Conservation (phyloP, 169 alveolate genomes). For the Neospora caninum region DNA sequence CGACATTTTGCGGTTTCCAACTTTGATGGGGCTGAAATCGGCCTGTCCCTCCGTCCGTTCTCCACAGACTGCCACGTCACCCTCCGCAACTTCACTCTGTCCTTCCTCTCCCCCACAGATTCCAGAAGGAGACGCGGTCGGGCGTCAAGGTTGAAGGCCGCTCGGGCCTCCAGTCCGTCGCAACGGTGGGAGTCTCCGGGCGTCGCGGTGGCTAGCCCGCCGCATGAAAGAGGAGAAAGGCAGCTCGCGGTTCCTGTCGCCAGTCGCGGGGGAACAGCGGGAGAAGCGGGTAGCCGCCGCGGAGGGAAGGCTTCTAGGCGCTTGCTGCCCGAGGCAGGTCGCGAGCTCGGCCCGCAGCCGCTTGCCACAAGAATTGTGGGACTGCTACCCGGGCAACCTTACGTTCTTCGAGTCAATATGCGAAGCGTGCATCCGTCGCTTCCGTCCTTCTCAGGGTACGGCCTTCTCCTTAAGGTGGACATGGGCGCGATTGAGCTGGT, state of each 20-base stretch:
- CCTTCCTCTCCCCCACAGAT: background rate
- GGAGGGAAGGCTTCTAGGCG: too few relatives aligned
- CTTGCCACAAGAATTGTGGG: constrained; percentile 43
- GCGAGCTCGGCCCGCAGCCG: background rate
- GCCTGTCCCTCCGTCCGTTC: background rate
- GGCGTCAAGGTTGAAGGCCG: background rate
- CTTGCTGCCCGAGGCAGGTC: too few relatives aligned
- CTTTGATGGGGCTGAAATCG: background rate
- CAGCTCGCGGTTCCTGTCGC: too few relatives aligned
- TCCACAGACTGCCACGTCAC: constrained; percentile 11
- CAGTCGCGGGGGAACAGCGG: too few relatives aligned
- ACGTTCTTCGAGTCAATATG: constrained; percentile 19
- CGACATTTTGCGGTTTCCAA: constrained; percentile 1
- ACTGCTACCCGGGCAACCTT: constrained; percentile 57
- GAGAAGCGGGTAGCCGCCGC: too few relatives aligned
- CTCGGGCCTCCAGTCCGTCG: background rate
- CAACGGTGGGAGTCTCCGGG: background rate
- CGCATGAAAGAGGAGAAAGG: background rate
- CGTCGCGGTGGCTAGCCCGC: too few relatives aligned
- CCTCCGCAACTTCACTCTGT: background rate
- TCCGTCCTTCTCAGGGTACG: constrained; percentile 49
- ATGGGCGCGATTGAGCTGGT: constrained; percentile 61
- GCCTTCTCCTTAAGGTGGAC: constrained; percentile 40
- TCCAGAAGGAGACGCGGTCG: background rate
- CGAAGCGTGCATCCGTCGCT: constrained; percentile 50